Base-by-base conservation (phyloP, 2,329 filamentous ascomycete genomes). In the Triangularia setosa region DNA sequence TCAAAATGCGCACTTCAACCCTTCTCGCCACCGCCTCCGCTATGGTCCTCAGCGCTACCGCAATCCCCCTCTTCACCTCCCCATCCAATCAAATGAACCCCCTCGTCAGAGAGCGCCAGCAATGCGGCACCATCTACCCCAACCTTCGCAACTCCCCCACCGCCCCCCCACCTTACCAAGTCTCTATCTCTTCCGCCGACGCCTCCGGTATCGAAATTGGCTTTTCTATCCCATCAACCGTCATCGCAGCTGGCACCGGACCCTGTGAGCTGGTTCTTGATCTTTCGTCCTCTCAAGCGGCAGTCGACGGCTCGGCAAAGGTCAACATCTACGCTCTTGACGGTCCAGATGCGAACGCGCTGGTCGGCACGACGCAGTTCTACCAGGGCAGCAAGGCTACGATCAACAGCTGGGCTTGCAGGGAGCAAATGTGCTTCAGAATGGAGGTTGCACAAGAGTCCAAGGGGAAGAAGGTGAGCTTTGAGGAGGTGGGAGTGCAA, bases 261-360 rank as follows among this genome's bases (percentile, higher is more conserved):
- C 58, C 58, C 28, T 60, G 63, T 54, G 63, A 55, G 16, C 59
- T 66, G 25, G 61, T 66, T 53, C 56, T 64, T 11, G 35, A 56
- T 14, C 57, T 66, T 1, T 48, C 65, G 1, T 25, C 33, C 6
- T 52, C 62, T 1, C 18, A 48, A 48, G 40, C 40, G 3, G 52
- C 60, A 12, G 54, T 60, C 2, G 12, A 53, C 3, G 58, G 53
- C 3, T 21, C 21, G 4, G 54, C 28, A 3, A 58, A 58, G 35
- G 33, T 69, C 57, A 65, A 69, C 33, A 53, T 69, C 2, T 64
- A 66, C 11, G 67, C 65, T 12, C 58, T 67, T 12, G 67, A 65
- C 62, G 65, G 64, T 7, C 65, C 67, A 12, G 54, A 23, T 9
- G 30, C 62, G 1, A 65, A 62, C 5, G 25, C 33, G 5, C 16